Conservation (phyloP, 2,329 filamentous ascomycete genomes). For the Lasiodiplodia sp. region DNA sequence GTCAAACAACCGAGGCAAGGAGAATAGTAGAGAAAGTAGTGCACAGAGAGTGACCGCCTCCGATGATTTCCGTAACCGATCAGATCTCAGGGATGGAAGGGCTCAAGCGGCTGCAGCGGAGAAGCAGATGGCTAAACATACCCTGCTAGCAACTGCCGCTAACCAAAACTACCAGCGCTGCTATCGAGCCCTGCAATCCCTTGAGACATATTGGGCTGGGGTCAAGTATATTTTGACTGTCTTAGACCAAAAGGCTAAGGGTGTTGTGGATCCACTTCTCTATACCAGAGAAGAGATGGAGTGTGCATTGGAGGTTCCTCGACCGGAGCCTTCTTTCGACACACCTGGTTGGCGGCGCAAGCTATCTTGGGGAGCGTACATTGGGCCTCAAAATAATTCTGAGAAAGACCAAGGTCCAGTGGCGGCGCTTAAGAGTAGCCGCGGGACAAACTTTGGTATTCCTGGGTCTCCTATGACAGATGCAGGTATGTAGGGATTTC, state of each 20-base stretch:
- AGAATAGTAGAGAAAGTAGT: neutral
- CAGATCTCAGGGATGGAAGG: slow-evolving; percentile 23
- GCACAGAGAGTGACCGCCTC: neutral
- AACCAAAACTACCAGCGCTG: slow-evolving; percentile 88
- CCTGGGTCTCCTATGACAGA: slow-evolving; percentile 58
- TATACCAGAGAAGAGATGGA: slow-evolving; percentile 79
- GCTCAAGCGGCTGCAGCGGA: slow-evolving; percentile 39
- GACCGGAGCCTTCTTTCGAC: slow-evolving; percentile 57
- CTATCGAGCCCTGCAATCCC: slow-evolving; percentile 80
- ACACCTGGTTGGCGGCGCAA: slow-evolving; percentile 60
- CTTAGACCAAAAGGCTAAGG: slow-evolving; percentile 85
- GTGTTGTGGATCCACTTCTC: slow-evolving; percentile 76
- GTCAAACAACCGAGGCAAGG: slow-evolving; percentile 1
- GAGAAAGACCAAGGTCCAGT: slow-evolving; percentile 39
- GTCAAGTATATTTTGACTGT: slow-evolving; percentile 87
- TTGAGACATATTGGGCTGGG: slow-evolving; percentile 87
- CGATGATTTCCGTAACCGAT: neutral
- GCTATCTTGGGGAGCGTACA: slow-evolving; percentile 52
- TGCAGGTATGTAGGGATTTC: slow-evolving; percentile 47
- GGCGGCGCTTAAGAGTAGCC: slow-evolving; percentile 39
- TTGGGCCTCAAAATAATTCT: slow-evolving; percentile 11
- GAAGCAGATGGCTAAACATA: slow-evolving; percentile 68
- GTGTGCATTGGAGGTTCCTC: slow-evolving; percentile 66
- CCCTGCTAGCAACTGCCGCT: slow-evolving; percentile 78
- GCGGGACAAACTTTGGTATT: slow-evolving; percentile 40